A percentile compares a stretch with the other conserved stretches of the same genome.
These are phyloP conservation scores for Pseudonectria buxi DNA, from an alignment of 2,329 filamentous ascomycete genomes.

Conservation along the genomic window DNA sequence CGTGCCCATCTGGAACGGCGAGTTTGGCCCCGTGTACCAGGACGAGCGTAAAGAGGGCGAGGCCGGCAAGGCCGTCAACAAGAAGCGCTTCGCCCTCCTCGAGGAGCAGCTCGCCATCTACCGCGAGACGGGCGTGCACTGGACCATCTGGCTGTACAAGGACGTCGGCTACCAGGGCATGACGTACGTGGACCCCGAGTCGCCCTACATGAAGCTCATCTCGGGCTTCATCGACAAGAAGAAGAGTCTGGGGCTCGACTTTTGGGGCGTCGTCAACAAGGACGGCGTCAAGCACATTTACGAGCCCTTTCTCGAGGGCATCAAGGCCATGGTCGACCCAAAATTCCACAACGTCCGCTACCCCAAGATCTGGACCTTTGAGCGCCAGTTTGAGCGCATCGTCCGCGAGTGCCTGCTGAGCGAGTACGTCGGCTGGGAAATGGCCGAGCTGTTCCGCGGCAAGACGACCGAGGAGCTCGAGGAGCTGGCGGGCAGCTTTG, in stretches of 20 bases:
- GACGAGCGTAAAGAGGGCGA: slow-evolving; percentile 28
- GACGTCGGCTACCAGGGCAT: slow-evolving; percentile 52
- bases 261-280: slow-evolving; percentile 39
- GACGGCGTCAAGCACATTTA: slow-evolving; percentile 29
- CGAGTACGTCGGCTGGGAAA: slow-evolving; percentile 45
- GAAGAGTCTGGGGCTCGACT: slow-evolving; percentile 43
- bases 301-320: slow-evolving; percentile 31
- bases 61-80: slow-evolving; percentile 29
- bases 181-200: slow-evolving; percentile 40
- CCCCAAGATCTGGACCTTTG: slow-evolving; percentile 43
- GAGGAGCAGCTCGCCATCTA: slow-evolving; percentile 35
- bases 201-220: slow-evolving; percentile 44
- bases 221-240: slow-evolving; percentile 50
- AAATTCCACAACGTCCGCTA: slow-evolving; percentile 37
- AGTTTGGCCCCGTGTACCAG: slow-evolving; percentile 47
- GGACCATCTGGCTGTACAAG: slow-evolving; percentile 57
- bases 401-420: slow-evolving; percentile 35
- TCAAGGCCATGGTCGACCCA: slow-evolving; percentile 37
- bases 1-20: slow-evolving; percentile 42
- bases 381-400: slow-evolving; percentile 41
- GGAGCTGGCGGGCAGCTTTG: slow-evolving; percentile 43
- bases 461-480: slow-evolving; percentile 47
- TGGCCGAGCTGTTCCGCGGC: slow-evolving; percentile 46
- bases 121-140: slow-evolving; percentile 32
- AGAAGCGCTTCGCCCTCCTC: slow-evolving; percentile 34